phyloP scores from a whole-genome alignment of 208 protist species.

The Leishmania braziliensis region DNA sequence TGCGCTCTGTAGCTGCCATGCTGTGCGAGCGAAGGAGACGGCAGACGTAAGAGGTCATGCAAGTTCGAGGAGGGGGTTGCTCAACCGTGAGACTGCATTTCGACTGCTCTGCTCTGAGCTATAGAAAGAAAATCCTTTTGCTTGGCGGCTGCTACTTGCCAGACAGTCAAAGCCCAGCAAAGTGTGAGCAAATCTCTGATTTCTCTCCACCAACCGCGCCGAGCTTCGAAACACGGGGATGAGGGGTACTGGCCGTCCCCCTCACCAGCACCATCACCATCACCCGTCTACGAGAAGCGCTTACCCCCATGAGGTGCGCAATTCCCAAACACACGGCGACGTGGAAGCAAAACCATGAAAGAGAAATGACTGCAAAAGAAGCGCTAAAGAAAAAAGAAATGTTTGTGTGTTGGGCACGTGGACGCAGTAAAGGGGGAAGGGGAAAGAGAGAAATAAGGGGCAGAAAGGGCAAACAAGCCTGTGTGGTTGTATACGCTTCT shows the following conservation, averaged over 20 bases:
- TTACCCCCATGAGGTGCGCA: background rate
- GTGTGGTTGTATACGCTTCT: background rate
- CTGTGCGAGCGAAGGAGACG: background rate
- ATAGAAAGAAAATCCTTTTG: background rate
- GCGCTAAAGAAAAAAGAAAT: background rate
- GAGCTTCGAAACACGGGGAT: background rate
- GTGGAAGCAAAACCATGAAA: background rate
- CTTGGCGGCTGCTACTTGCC: background rate
- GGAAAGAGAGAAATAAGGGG: background rate
- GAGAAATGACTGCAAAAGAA: background rate
- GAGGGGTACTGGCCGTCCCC: too few relatives aligned
- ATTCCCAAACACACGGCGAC: background rate
- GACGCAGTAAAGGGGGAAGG: background rate
- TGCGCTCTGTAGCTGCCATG: background rate
- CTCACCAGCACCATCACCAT: too few relatives aligned
- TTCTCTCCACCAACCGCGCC: background rate
- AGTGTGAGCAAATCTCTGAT: background rate
- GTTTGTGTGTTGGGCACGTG: background rate
- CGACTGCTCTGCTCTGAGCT: background rate
- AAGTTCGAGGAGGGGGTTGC: background rate
- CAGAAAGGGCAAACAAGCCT: background rate
- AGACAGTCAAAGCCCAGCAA: background rate
- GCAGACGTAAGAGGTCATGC: background rate
- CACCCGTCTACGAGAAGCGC: background rate
- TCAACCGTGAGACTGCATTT: background rate